Evolutionary conservation across 192 early-diverging fungal genomes (phyloP).

Genomic region (Paraglomus occultum): DNA sequence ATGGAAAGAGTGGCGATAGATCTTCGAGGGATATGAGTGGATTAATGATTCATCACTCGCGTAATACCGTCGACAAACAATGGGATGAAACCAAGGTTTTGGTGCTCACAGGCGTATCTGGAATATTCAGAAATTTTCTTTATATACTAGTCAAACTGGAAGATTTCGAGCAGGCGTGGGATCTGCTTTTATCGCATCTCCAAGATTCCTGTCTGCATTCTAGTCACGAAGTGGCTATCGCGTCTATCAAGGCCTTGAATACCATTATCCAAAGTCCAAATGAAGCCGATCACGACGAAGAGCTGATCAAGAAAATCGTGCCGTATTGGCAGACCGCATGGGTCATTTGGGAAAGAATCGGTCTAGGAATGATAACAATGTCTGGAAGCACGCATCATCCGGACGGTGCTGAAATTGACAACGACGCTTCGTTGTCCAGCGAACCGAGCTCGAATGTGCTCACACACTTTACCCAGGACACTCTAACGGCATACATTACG

Average conservation of each 20-base stretch:
- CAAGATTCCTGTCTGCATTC: slow-evolving; percentile 63
- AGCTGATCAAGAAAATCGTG: slow-evolving; percentile 35
- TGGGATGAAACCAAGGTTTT: slow-evolving; percentile 90
- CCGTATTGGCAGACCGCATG: slow-evolving; percentile 63
- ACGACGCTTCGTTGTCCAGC: slow-evolving; percentile 25
- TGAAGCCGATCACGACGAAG: slow-evolving; percentile 17
- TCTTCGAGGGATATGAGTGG: slow-evolving; percentile 40
- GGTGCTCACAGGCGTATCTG: slow-evolving; percentile 67
- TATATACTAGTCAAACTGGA: slow-evolving; percentile 55
- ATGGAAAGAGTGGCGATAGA: slow-evolving; percentile 34
- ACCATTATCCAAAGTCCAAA: slow-evolving; percentile 47
- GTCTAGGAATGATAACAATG: slow-evolving; percentile 49
- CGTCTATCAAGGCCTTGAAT: slow-evolving; percentile 69
- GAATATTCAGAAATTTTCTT: slow-evolving; percentile 66
- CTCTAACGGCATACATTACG: slow-evolving; percentile 62
- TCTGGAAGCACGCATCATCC: slow-evolving; percentile 29
- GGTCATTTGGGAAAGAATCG: slow-evolving; percentile 74
- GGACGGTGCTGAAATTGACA: no score
- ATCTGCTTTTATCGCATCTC: slow-evolving; percentile 68
- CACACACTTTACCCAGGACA: slow-evolving; percentile 70
- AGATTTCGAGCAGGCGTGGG: slow-evolving; percentile 70
- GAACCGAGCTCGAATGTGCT: no score
- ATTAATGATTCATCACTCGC: slow-evolving; percentile 57
- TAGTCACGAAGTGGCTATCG: slow-evolving; percentile 75
- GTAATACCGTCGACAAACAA: slow-evolving; percentile 67